Evolutionary conservation across 2,329 filamentous ascomycete species (phyloP).

Genomic region (Pyricularia sp.): DNA sequence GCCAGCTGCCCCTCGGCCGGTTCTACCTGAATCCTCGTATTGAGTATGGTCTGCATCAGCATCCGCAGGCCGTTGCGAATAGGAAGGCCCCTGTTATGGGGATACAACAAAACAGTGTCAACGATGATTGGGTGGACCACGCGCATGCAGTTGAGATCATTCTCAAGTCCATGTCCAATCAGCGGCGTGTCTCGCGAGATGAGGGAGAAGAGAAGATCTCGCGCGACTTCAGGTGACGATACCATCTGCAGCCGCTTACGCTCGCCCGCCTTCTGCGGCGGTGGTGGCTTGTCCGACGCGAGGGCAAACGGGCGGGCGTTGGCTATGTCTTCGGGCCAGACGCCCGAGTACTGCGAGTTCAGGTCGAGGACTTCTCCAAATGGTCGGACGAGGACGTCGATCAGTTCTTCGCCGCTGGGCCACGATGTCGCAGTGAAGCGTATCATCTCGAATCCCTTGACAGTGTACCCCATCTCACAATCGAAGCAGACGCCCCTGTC

Average conservation of each 20-base stretch:
- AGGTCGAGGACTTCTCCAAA: constrained; percentile 12
- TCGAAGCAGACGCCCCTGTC: constrained; percentile 71
- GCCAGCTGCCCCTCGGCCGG: constrained; percentile 25
- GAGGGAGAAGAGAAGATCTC: constrained; percentile 62
- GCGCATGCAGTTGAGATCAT: constrained; percentile 64
- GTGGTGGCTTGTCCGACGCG: constrained; percentile 9
- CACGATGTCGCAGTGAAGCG: constrained; percentile 81
- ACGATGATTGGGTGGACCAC: constrained; percentile 11
- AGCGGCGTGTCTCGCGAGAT: constrained; percentile 68
- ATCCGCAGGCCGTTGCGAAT: constrained; percentile 64
- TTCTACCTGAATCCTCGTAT: constrained; percentile 66
- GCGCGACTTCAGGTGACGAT: constrained; percentile 58
- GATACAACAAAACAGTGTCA: constrained; percentile 43
- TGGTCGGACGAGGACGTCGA: constrained; percentile 47
- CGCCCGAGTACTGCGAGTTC: constrained; percentile 85
- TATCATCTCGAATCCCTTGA: constrained; percentile 74
- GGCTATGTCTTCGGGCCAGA: constrained; percentile 64
- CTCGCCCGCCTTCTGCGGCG: constrained; percentile 11
- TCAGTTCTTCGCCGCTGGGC: constrained; percentile 59
- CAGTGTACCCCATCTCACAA: constrained; percentile 96
- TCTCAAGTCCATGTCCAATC: constrained; percentile 88
- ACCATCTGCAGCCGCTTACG: constrained; percentile 53
- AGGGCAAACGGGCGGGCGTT: constrained; percentile 46
- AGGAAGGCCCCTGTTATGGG: constrained; percentile 64
- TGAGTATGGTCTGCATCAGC: constrained; percentile 57